Conservation (phyloP, 2,329 filamentous ascomycete species). For the Leptodontidium sp. region DNA sequence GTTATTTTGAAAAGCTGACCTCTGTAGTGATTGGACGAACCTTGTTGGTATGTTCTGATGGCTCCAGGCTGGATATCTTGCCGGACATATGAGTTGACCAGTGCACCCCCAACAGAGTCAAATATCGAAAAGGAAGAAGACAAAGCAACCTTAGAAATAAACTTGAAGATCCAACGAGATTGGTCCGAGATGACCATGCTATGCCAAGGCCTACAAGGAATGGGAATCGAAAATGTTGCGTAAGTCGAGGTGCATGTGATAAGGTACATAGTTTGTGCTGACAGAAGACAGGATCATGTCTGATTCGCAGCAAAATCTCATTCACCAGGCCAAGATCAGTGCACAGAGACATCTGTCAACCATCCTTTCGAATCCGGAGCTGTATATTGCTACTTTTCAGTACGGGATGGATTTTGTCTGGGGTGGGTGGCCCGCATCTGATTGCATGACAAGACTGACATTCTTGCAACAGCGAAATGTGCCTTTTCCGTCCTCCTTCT, state of each 20-base stretch:
- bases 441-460: slow-evolving; percentile 16
- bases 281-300: slow-evolving; percentile 53
- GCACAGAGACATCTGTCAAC: slow-evolving; percentile 59
- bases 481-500: slow-evolving; percentile 64
- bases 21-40: slow-evolving; percentile 47
- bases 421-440: slow-evolving; percentile 37
- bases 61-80: too few species aligned
- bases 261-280: background rate
- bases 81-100: too few species aligned
- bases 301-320: slow-evolving; percentile 54
- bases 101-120: slow-evolving; percentile 19
- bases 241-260: slow-evolving; percentile 15
- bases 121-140: slow-evolving; percentile 40
- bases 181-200: slow-evolving; percentile 60
- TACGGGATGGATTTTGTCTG: slow-evolving; percentile 66
- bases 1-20: background rate
- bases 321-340: slow-evolving; percentile 59
- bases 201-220: slow-evolving; percentile 57
- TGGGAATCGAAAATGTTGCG: slow-evolving; percentile 58
- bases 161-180: slow-evolving; percentile 59
- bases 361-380: slow-evolving; percentile 54
- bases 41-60: slow-evolving; percentile 45
- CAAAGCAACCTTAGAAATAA: slow-evolving; percentile 52
- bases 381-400: slow-evolving; percentile 59
- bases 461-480: slow-evolving; percentile 54